Evolutionary conservation across 345 rosid genomes (phyloP).

Genomic region (Ailanthus altissimus): DNA sequence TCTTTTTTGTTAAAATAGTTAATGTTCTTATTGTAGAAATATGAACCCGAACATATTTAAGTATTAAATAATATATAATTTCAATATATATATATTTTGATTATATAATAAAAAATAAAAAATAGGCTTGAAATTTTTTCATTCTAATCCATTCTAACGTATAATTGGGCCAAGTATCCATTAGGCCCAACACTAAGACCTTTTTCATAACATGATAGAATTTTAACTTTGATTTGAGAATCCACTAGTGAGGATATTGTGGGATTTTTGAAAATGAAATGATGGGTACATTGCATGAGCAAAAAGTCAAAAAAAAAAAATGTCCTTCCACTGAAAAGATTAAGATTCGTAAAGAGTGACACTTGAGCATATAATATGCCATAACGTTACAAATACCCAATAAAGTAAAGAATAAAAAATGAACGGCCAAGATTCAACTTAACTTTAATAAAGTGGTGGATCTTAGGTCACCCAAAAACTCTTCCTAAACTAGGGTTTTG

Average conservation of each 20-base stretch:
- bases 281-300: background rate
- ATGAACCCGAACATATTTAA: too few relatives aligned
- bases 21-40: too few relatives aligned
- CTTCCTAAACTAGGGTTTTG: slow-evolving; percentile 20
- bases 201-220: background rate
- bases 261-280: background rate
- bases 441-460: background rate
- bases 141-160: background rate
- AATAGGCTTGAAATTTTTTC: too few relatives aligned
- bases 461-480: background rate
- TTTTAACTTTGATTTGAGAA: background rate
- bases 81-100: too few relatives aligned
- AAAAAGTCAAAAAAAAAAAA: background rate
- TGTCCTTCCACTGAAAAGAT: background rate
- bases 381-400: background rate
- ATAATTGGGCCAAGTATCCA: background rate
- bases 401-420: background rate
- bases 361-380: background rate
- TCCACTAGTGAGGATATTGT: background rate
- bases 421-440: slow-evolving; percentile 10
- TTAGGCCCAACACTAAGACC: background rate
- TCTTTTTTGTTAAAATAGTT: too few relatives aligned
- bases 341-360: background rate
- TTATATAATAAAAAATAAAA: too few relatives aligned
- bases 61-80: too few relatives aligned